Conservation (phyloP, 2,329 filamentous ascomycete species). For the Aspergillus persii region DNA sequence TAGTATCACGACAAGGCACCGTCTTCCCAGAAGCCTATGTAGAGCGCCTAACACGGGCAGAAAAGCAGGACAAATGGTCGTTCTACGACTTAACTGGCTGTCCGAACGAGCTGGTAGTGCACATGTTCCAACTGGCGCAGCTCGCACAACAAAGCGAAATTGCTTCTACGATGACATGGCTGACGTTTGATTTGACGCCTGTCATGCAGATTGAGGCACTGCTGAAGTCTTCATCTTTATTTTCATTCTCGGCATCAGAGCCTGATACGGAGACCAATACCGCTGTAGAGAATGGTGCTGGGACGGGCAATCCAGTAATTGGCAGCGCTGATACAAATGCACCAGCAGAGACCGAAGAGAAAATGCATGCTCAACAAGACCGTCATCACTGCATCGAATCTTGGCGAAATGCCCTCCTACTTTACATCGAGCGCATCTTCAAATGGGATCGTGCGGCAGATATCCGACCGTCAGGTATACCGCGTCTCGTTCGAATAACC, state of each 20-base stretch:
- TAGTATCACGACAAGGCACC: slow-evolving; percentile 30
- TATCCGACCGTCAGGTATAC: neutral
- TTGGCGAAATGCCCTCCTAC: neutral
- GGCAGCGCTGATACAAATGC: neutral
- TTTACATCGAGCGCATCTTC: slow-evolving; percentile 3
- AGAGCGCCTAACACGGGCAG: slow-evolving; percentile 17
- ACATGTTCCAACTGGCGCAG: slow-evolving; percentile 28
- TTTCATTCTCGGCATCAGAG: neutral
- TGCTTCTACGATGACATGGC: slow-evolving; percentile 29
- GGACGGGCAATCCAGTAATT: neutral
- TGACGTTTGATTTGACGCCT: slow-evolving; percentile 4
- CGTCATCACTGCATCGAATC: slow-evolving; percentile 5
- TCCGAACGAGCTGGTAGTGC: slow-evolving; percentile 26
- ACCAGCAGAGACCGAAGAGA: neutral
- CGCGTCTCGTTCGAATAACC: slow-evolving; percentile 26
- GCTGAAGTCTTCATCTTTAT: neutral
- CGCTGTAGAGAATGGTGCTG: neutral
- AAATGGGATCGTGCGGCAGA: neutral
- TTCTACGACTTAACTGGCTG: slow-evolving; percentile 37
- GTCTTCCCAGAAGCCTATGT: slow-evolving; percentile 24
- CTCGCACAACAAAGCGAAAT: slow-evolving; percentile 31
- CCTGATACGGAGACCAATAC: neutral
- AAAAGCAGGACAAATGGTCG: slow-evolving; percentile 22
- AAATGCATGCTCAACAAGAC: neutral
- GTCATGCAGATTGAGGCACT: neutral